Conservation (phyloP, 306 rosid genomes). For the Quercus aquifolioides region DNA sequence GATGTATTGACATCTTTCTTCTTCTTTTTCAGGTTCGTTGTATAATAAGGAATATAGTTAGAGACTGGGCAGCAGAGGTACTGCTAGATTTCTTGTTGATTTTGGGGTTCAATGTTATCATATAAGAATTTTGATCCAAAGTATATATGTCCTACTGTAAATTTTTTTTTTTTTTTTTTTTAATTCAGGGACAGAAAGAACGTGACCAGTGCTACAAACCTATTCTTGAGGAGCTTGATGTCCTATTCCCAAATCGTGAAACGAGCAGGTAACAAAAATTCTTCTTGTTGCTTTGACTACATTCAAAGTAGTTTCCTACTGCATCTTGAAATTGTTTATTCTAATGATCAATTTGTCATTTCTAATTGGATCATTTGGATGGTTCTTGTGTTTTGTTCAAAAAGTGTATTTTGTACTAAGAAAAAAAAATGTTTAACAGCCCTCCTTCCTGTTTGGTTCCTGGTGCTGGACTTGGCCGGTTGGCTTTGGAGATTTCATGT, state of each 20-base stretch:
- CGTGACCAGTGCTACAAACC: conserved; percentile 97
- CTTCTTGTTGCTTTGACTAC: conserved; percentile 1
- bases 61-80: conserved; percentile 99
- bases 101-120: conserved; percentile 4
- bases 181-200: conserved; percentile 75
- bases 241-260: conserved; percentile 59
- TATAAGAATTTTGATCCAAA: background rate
- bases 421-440: conserved; percentile 44
- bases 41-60: conserved; percentile 77
- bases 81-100: background rate
- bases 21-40: conserved; percentile 73
- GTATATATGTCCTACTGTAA: conserved; percentile 1
- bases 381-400: background rate
- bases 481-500: conserved; percentile 91
- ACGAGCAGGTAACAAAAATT: conserved; percentile 49
- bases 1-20: background rate
- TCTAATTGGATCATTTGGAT: background rate
- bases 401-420: conserved; percentile 25
- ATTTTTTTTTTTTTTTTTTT: conserved; percentile 7
- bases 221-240: conserved; percentile 82
- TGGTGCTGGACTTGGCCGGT: conserved; percentile 98
- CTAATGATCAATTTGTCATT: background rate
- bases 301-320: conserved; percentile 7
- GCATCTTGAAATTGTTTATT: conserved; percentile 12
- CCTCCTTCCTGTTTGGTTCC: conserved; percentile 99